Conservation (phyloP, 2,329 filamentous ascomycete genomes). For the Fonsecaea nubica region DNA sequence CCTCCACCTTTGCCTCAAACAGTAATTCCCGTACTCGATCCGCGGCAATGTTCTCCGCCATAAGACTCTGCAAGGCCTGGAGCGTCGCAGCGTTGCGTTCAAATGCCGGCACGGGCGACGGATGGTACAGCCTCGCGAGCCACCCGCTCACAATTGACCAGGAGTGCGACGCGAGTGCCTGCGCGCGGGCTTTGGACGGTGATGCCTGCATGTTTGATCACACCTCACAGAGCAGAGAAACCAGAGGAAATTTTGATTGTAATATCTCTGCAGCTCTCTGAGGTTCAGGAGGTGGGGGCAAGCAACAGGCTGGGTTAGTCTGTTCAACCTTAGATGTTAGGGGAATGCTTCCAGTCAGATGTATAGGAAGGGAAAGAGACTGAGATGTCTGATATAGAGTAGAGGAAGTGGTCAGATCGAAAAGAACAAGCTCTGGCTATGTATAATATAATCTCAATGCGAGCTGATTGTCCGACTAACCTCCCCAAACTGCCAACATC, state of each 20-base stretch:
- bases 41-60: slow-evolving; percentile 35
- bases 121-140: slow-evolving; percentile 73
- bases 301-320: neutral
- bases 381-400: too few relatives aligned
- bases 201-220: slow-evolving; percentile 57
- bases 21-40: slow-evolving; percentile 54
- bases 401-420: too few relatives aligned
- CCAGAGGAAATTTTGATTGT: too few relatives aligned
- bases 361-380: too few relatives aligned
- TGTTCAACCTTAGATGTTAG: too few relatives aligned
- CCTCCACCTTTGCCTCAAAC: slow-evolving; percentile 19
- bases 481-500: too few relatives aligned
- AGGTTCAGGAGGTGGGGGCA: neutral
- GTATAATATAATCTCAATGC: too few relatives aligned
- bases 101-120: slow-evolving; percentile 71
- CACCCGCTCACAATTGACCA: slow-evolving; percentile 89
- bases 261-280: too few relatives aligned
- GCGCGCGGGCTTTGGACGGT: slow-evolving; percentile 71
- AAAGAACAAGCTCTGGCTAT: too few relatives aligned
- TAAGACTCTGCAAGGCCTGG: slow-evolving; percentile 36
- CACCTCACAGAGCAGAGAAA: too few relatives aligned
- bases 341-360: too few relatives aligned
- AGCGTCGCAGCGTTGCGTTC: slow-evolving; percentile 83
- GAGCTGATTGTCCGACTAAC: too few relatives aligned
- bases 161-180: slow-evolving; percentile 83